Evolutionary conservation across 768 basidiomycete genomes (phyloP).

Genomic region (Leccinellum luteum): DNA sequence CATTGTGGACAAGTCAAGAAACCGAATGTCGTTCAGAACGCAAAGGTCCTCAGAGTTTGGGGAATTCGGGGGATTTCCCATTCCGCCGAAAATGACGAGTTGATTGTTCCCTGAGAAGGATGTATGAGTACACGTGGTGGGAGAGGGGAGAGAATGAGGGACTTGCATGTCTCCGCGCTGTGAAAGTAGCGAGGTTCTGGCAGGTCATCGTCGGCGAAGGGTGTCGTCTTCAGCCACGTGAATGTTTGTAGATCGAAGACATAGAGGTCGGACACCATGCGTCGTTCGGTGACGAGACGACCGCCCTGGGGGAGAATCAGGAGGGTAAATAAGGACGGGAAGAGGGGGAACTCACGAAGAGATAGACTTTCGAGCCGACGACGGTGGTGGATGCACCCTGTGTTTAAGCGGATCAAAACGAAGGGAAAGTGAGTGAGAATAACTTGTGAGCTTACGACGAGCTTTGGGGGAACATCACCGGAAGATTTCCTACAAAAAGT

Average conservation of each 20-base stretch:
- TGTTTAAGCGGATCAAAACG: neutral
- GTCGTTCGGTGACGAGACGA: conserved; percentile 77
- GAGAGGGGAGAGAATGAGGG: neutral
- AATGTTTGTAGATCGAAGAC: conserved; percentile 82
- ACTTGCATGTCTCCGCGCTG: conserved; percentile 78
- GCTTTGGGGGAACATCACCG: conserved; percentile 85
- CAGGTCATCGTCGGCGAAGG: conserved; percentile 61
- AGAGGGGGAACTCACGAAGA: conserved; percentile 60
- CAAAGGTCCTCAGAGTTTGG: conserved; percentile 76
- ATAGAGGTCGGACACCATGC: conserved; percentile 90
- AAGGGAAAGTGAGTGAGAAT: neutral
- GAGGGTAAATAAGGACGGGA: neutral
- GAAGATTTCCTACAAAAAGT: conserved; percentile 80
- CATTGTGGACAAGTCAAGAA: conserved; percentile 72
- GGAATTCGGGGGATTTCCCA: conserved; percentile 78
- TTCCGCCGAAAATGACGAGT: conserved; percentile 92
- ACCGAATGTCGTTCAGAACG: conserved; percentile 90
- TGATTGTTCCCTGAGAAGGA: conserved; percentile 68
- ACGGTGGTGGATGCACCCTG: conserved; percentile 92
- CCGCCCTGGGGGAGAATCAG: conserved; percentile 60
- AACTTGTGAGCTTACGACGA: conserved; percentile 63
- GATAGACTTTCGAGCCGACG: conserved; percentile 82
- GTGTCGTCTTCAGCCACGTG: conserved; percentile 70
- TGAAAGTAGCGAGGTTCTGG: conserved; percentile 94
- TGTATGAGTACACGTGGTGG: conserved; percentile 12